Evolutionary conservation across 2,329 filamentous ascomycete species (phyloP).

Genomic region (Penicillium decumbens): DNA sequence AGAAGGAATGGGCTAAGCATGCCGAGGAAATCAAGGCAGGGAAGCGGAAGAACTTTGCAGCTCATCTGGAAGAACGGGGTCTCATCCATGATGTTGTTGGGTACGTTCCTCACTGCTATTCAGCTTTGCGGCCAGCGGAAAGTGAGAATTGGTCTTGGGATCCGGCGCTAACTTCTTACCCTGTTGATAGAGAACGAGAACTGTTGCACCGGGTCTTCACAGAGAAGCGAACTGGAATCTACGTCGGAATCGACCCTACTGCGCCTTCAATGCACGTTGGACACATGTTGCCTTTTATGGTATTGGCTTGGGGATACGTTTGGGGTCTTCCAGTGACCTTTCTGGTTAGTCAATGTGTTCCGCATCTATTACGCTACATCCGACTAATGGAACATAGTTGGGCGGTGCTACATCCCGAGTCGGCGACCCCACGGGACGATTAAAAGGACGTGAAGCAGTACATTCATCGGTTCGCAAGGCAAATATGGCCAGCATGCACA

Average conservation of each 20-base stretch:
- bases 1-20: conserved; percentile 38
- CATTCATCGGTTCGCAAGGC: conserved; percentile 39
- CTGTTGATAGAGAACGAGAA: conserved; percentile 36
- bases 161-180: conserved; percentile 4
- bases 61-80: conserved; percentile 45
- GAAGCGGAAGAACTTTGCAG: conserved; percentile 41
- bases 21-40: conserved; percentile 44
- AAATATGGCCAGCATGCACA: conserved; percentile 48
- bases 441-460: conserved; percentile 38
- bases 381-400: conserved; percentile 34
- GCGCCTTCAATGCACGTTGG: conserved; percentile 49
- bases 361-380: neutral
- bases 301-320: conserved; percentile 48
- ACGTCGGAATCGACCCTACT: conserved; percentile 49
- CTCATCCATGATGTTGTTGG: conserved; percentile 47
- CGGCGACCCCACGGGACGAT: conserved; percentile 46
- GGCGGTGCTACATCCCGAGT: conserved; percentile 46
- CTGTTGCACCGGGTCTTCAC: conserved; percentile 43
- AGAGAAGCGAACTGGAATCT: conserved; percentile 45
- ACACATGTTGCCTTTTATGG: conserved; percentile 51
- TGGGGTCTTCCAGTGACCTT: conserved; percentile 46
- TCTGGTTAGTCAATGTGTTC: conserved; percentile 33
- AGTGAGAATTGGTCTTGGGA: neutral
- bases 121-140: neutral
- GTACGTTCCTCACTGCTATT: conserved; percentile 23